Conservation (phyloP, 306 rosid species). For the Neltuma alba region DNA sequence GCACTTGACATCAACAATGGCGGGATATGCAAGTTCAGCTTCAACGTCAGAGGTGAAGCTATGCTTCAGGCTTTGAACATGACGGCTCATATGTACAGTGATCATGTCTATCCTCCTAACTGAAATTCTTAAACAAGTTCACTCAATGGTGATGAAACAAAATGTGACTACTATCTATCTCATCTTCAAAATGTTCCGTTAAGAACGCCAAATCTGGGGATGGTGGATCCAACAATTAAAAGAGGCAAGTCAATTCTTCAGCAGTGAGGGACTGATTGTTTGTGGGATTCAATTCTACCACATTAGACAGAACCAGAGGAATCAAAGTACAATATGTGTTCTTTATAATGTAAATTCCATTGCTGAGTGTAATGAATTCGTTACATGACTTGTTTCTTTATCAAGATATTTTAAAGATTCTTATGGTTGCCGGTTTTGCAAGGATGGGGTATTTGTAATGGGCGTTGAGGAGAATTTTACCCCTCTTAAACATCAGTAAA, state of each 20-base stretch:
- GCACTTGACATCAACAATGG: constrained; percentile 71
- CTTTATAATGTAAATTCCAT: constrained; percentile 14
- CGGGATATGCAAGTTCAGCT: constrained; percentile 66
- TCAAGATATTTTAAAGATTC: not conserved
- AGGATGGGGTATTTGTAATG: not conserved
- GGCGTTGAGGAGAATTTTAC: too few species aligned
- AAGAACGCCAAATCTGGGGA: not conserved
- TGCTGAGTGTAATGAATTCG: not conserved
- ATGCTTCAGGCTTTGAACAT: constrained; percentile 70
- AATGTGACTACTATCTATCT: not conserved
- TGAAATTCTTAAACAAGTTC: constrained; percentile 34
- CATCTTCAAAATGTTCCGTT: not conserved
- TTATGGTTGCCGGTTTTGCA: not conserved
- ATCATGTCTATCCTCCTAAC: constrained; percentile 60
- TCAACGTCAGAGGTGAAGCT: constrained; percentile 77
- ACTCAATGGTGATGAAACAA: not conserved
- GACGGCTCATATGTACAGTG: constrained; percentile 76
- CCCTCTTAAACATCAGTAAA: too few species aligned
- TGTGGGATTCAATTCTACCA: not conserved
- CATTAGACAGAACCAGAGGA: constrained; percentile 12
- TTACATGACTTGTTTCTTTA: not conserved
- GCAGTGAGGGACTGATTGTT: not conserved
- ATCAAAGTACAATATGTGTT: not conserved
- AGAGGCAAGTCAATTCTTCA: not conserved
- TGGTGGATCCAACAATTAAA: constrained; percentile 7